A percentile compares a stretch with the other conserved stretches of the same genome.
Evolutionary conservation across 495 filamentous ascomycete genomes (phyloP).

Genomic region (Glonium stellatum): DNA sequence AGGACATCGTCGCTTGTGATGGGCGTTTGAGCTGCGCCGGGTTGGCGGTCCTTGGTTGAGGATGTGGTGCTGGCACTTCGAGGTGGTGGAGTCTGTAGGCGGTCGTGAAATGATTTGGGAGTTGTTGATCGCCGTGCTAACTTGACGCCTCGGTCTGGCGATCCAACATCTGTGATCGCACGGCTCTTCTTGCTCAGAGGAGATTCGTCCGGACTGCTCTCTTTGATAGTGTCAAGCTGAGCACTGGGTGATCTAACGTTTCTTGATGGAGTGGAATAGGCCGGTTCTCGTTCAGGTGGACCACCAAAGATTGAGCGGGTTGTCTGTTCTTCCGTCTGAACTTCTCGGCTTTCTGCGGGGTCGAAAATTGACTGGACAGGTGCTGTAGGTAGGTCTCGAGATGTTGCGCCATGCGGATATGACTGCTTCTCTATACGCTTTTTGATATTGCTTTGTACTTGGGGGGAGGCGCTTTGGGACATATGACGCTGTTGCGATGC

Average conservation of each 20-base stretch:
- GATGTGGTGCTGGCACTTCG: slow-evolving; percentile 9
- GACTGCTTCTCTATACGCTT: background rate
- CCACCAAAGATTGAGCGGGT: background rate
- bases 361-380: slow-evolving; percentile 21
- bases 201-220: slow-evolving; percentile 36
- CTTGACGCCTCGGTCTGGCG: slow-evolving; percentile 34
- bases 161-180: slow-evolving; percentile 30
- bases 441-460: background rate
- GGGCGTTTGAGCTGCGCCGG: slow-evolving; percentile 9
- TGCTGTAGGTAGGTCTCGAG: slow-evolving; percentile 4
- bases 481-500: slow-evolving; percentile 3
- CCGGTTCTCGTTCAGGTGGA: slow-evolving; percentile 6
- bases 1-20: slow-evolving; percentile 50
- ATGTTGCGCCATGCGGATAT: slow-evolving; percentile 1
- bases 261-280: slow-evolving; percentile 21
- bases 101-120: slow-evolving; percentile 24
- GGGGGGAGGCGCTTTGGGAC: background rate
- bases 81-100: slow-evolving; percentile 29
- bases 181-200: slow-evolving; percentile 37
- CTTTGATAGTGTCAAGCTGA: slow-evolving; percentile 38
- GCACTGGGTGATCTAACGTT: slow-evolving; percentile 14
- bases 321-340: background rate
- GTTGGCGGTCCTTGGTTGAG: background rate
- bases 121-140: slow-evolving; percentile 25
- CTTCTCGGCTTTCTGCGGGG: slow-evolving; percentile 9